phyloP scores from a whole-genome alignment of 768 basidiomycete species.

The Megacollybia marginata region DNA sequence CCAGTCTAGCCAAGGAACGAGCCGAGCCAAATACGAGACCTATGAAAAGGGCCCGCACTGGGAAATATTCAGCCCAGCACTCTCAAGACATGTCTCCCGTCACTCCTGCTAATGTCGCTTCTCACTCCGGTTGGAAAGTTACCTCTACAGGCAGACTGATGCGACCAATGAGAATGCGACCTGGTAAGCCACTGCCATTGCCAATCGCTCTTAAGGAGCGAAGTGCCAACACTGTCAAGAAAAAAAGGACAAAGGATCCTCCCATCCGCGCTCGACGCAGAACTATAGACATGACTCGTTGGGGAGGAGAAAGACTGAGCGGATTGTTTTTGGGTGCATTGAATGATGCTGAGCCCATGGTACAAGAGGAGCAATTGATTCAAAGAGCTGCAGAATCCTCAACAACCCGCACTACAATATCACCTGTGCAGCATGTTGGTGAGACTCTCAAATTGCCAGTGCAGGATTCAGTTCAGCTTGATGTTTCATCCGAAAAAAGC shows the following conservation, averaged over 20 bases:
- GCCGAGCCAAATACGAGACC: conserved; percentile 24
- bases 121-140: conserved; percentile 59
- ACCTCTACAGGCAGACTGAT: conserved; percentile 62
- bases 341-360: background rate
- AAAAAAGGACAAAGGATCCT: conserved; percentile 40
- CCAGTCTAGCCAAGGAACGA: conserved; percentile 29
- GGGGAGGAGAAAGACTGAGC: conserved; percentile 50
- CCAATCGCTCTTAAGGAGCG: conserved; percentile 14
- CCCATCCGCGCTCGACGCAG: conserved; percentile 50
- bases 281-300: conserved; percentile 68
- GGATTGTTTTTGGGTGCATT: conserved; percentile 50
- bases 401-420: too few relatives aligned
- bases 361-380: background rate
- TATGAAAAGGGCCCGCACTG: conserved; percentile 33
- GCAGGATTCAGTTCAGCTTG: background rate
- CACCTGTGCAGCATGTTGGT: too few relatives aligned
- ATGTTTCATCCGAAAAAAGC: conserved; percentile 38
- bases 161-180: conserved; percentile 64
- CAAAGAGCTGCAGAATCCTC: too few relatives aligned
- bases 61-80: conserved; percentile 30
- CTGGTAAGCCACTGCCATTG: conserved; percentile 48
- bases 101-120: conserved; percentile 47
- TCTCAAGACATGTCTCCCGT: conserved; percentile 60
- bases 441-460: too few relatives aligned
- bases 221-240: conserved; percentile 30